Base-by-base conservation (phyloP, 352 stramenopile species). In the Blastocystis sp. region DNA sequence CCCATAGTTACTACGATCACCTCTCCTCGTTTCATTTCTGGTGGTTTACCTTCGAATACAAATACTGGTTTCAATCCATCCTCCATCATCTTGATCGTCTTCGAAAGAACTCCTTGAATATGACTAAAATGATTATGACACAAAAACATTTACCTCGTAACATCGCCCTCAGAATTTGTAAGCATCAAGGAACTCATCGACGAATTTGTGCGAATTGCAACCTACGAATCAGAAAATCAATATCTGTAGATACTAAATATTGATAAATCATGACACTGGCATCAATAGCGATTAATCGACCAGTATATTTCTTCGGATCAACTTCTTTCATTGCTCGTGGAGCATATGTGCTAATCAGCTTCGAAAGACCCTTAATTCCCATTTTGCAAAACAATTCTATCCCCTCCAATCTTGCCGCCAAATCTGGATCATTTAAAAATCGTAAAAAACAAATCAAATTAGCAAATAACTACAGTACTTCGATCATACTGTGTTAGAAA, bases 181-280 rank as follows among this genome's bases (percentile, higher is more conserved):
- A 99, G 91, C 89, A 95, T 95, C 78, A 95, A 92, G 12, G 95
- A 91, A 0, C 94, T 43, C 35, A 87, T 52, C 49, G 32, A 12
- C 29, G 1, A 63, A 58, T 63, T 88, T 11, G 46, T 73, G 0
- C 56, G 83, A 69, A 66, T 78, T 61, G 65, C 85, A 16, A 88
- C 61, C 43, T 65, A 58, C 35, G 58, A 4, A 7, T 14, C 21
- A 49, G 35, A 19, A 29, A 27, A 19, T 54, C 54, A 27, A 7
- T 58, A 16, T 16, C 9, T 65, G 27, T 19, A 2, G 46, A 21
- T 86, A 97, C 94, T 43, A 99, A 91, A 90, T 98, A 99, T 91
- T 99, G 96, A 91, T 99, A 99, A 88, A 99, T 94, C 43, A 95
- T 93, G 95, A 99, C 98, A 75, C 93, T 98, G 37, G 97, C 97